phyloP scores from a whole-genome alignment of 495 filamentous ascomycete genomes.

The Lineolata rhizophorae region DNA sequence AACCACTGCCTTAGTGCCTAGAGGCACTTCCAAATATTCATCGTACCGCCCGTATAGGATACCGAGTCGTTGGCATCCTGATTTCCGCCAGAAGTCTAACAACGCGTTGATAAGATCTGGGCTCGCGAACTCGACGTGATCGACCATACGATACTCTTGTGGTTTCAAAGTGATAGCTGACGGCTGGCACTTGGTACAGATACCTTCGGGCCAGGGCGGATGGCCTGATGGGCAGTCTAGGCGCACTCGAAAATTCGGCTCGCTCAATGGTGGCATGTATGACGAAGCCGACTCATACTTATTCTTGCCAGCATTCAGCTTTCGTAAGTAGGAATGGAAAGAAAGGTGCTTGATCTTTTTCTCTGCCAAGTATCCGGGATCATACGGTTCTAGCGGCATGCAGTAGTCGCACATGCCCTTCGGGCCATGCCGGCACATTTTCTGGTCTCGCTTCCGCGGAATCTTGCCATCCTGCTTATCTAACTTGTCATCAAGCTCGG shows the following conservation, averaged over 20 bases:
- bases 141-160: constrained; percentile 91
- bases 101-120: constrained; percentile 64
- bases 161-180: constrained; percentile 90
- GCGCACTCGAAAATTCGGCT: constrained; percentile 82
- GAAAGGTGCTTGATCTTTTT: constrained; percentile 98
- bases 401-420: constrained; percentile 99
- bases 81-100: constrained; percentile 76
- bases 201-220: constrained; percentile 85
- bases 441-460: constrained; percentile 43
- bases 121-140: constrained; percentile 89
- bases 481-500: constrained; percentile 59
- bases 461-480: constrained; percentile 93
- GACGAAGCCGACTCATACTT: constrained; percentile 78
- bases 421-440: constrained; percentile 86
- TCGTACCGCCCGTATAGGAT: constrained; percentile 82
- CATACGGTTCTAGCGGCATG: constrained; percentile 93
- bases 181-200: constrained; percentile 96
- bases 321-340: constrained; percentile 83
- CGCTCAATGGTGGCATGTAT: constrained; percentile 86
- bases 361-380: constrained; percentile 63
- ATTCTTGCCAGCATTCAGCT: constrained; percentile 89
- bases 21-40: constrained; percentile 78
- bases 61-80: constrained; percentile 60
- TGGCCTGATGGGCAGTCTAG: constrained; percentile 83
- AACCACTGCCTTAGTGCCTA: constrained; percentile 89